These are phyloP conservation scores for Chaetomium cochliodes DNA, from an alignment of 495 filamentous ascomycete genomes.

Conservation along the genomic window DNA sequence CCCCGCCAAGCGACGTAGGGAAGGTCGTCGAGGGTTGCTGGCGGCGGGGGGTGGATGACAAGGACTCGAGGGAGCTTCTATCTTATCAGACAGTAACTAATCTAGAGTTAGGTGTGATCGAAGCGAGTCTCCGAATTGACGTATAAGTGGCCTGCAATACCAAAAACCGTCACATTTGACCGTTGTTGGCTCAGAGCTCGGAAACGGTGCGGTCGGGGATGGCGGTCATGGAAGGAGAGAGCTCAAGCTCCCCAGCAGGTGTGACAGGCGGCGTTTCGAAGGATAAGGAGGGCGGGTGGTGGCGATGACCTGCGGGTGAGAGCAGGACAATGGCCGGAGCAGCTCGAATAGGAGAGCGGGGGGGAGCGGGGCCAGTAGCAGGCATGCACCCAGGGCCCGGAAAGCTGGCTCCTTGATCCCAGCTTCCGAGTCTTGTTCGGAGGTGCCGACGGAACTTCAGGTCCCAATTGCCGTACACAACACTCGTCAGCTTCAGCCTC, in stretches of 20 bases:
- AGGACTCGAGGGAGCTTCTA: constrained; percentile 31
- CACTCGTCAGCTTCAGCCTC: too few relatives aligned
- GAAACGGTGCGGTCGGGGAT: constrained; percentile 19
- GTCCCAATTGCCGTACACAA: background rate
- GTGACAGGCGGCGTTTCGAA: constrained; percentile 53
- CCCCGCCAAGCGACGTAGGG: constrained; percentile 53
- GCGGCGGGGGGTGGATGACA: constrained; percentile 39
- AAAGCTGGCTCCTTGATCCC: constrained; percentile 12
- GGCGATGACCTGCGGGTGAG: constrained; percentile 27
- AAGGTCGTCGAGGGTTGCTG: constrained; percentile 21
- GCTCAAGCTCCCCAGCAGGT: constrained; percentile 41
- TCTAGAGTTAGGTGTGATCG: background rate
- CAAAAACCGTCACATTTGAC: constrained; percentile 30
- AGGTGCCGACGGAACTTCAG: constrained; percentile 8
- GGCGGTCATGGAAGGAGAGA: constrained; percentile 27
- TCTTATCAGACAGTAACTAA: constrained; percentile 31
- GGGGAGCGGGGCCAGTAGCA: constrained; percentile 31
- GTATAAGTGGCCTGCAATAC: constrained; percentile 26
- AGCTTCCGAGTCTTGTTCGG: background rate
- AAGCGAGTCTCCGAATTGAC: constrained; percentile 38
- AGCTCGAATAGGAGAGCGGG: constrained; percentile 39
- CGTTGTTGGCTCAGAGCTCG: constrained; percentile 26
- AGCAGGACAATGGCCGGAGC: constrained; percentile 31
- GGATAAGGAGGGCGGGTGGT: constrained; percentile 36
- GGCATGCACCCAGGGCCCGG: constrained; percentile 11